Evolutionary conservation across 768 basidiomycete species (phyloP), one percentile per base, ranked within the genome.

Genomic region (Xerocomus brunneocitrinus): DNA sequence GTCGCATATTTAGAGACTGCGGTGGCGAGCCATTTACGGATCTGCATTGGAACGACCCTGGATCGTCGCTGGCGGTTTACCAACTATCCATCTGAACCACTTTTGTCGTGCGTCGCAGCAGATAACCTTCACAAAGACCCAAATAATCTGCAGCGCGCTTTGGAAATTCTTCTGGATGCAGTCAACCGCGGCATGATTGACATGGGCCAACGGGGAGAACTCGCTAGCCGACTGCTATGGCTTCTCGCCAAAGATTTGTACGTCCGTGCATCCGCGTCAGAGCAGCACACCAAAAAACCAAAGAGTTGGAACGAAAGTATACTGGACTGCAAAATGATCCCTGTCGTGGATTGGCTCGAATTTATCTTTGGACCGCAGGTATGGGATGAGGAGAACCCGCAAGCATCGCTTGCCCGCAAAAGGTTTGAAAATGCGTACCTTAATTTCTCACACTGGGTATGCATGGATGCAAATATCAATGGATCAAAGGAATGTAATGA

Each of bases 401-500:
- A 48, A 9, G 9, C 40, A 35, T 48, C 39, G 13, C 3, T 40
- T 5, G 52, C 51, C 25, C 52, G 48, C 24, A 9, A 40, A 3
- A 32, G 3, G 8, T 57, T 65, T 22, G 1, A 53, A 27, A 27
- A 58, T 24, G 57, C 56, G 0, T 58, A 54, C 28, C 1, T 60
- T 8, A 47, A 53, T 16, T 54, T 62, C 14, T 63, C 50, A 9
- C 58, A 63, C 27, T 58, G 59, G 55, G 10, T 57, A n/a, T 42
- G 45, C 5, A 63, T 63, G 59, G 31, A 48, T 7, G 30, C 10
- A 10, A 43, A 52, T 19, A 27, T 64, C 3, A n/a, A 27, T 19
- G 19, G 19, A 22, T 44, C 54, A 6, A 12, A 27, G 13, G 40
- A 45, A 13, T 10, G 25, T 2, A 24, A 22, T 6, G 46, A 40